Base-by-base conservation (phyloP, 805 yeast genomes). In the Metschnikowia hibisci region DNA sequence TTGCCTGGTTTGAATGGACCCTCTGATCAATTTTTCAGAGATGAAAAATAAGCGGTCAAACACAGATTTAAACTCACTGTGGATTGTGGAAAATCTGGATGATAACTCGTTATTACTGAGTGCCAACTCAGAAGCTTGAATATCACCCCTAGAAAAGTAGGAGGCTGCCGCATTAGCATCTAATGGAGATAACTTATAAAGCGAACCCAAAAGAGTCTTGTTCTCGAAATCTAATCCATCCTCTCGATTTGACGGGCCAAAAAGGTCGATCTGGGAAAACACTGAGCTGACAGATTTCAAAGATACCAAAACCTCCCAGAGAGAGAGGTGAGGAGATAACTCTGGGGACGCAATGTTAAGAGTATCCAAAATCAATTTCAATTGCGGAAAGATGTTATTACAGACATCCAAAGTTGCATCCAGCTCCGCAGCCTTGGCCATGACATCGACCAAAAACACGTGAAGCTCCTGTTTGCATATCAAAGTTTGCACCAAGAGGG, bases 131-230 rank as follows among this genome's bases (percentile, higher is more conserved):
- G 65, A 41, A 8, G 60, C 45, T 29, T 50, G 52, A 13, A 39
- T 42, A 9, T 54, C 50, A 25, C 57, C 52, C 12, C 54, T 60
- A 4, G 58, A 44, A 50, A 81, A 80, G 46, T 75, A 77, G 13
- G 66, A 54, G 0, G 73, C 60, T 0, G 80, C 76, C 16, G 71
- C 67, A n/a, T 71, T 62, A 3, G 74, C 71, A 36, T 78, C 73
- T 36, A 89, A 64, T 0, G 96, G 96, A 0, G 96, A 86, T 16
- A 88, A 63, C 44, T 82, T 71, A 42, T 87, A 74, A 25, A 88
- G 69, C 6, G 95, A 84, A 2, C 97, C 98, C 42, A 91, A 64
- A 13, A 87, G 62, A 0, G 96, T 78, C 18, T 71, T 68, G 12
- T 66, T 65, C 55, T 86, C 95, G 54, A 76, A 76, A 35, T 74